phyloP scores from a whole-genome alignment of 768 basidiomycete species.

The Clathrus columnatus region DNA sequence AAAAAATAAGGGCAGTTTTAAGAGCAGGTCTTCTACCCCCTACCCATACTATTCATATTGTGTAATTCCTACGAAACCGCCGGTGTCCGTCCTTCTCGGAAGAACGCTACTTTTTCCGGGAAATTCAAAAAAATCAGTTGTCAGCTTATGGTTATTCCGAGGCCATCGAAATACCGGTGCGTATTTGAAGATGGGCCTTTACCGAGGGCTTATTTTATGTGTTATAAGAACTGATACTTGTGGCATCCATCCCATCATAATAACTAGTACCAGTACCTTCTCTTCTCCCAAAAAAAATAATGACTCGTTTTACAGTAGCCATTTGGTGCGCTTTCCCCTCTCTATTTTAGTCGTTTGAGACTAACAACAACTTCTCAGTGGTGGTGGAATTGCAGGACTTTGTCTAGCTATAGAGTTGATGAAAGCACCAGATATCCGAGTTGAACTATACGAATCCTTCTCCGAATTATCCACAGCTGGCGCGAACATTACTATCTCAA shows the following conservation, averaged over 20 bases:
- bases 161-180: background rate
- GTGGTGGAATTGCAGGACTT: conserved; percentile 25
- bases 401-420: conserved; percentile 23
- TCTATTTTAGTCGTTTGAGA: too few relatives aligned
- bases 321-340: background rate
- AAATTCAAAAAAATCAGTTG: background rate
- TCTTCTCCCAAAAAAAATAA: background rate
- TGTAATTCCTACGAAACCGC: too few relatives aligned
- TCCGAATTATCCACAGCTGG: conserved; percentile 40
- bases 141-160: too few relatives aligned
- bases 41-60: too few relatives aligned
- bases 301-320: background rate
- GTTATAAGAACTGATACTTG: too few relatives aligned
- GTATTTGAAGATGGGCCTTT: background rate
- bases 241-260: too few relatives aligned
- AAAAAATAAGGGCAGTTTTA: too few relatives aligned
- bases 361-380: too few relatives aligned
- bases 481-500: conserved; percentile 30
- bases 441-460: conserved; percentile 28
- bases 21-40: too few relatives aligned
- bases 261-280: too few relatives aligned
- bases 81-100: background rate
- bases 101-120: background rate
- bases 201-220: too few relatives aligned
- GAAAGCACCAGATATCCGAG: conserved; percentile 18